phyloP scores from a whole-genome alignment of 2,329 filamentous ascomycete genomes.

The Aciculosporium take region DNA sequence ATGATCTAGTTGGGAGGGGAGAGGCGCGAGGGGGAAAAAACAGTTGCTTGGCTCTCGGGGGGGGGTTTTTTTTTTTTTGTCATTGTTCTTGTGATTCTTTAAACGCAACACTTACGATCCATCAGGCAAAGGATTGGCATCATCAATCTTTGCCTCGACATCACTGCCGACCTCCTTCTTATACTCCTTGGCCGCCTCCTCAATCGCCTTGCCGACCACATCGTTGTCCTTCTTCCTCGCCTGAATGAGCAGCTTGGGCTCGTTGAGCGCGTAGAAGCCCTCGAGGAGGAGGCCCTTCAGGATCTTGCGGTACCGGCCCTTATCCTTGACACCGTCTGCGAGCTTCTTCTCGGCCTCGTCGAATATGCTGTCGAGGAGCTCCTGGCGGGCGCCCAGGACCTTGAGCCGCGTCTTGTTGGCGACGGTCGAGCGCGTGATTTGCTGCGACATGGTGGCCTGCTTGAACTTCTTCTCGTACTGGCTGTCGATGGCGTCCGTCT shows the following conservation, averaged over 20 bases:
- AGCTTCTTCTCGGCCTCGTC: constrained; percentile 65
- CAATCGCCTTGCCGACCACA: constrained; percentile 61
- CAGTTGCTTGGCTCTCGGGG: no score
- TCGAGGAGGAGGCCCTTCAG: constrained; percentile 76
- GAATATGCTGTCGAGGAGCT: constrained; percentile 82
- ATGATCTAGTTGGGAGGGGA: not conserved
- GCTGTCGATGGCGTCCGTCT: constrained; percentile 82
- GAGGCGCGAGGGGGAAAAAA: not conserved
- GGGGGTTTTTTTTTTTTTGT: no score
- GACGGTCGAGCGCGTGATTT: constrained; percentile 92
- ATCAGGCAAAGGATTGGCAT: constrained; percentile 65
- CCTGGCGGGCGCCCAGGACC: constrained; percentile 75
- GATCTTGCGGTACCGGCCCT: constrained; percentile 58
- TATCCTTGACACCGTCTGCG: constrained; percentile 47
- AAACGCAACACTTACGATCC: constrained; percentile 52
- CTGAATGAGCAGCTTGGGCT: constrained; percentile 61
- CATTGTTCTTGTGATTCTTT: no score
- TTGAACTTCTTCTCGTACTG: constrained; percentile 99
- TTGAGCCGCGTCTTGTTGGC: constrained; percentile 91
- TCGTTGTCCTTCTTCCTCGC: constrained; percentile 69
- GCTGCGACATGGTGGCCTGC: constrained; percentile 94
- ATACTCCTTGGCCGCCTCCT: constrained; percentile 66
- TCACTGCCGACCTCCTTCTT: constrained; percentile 64
- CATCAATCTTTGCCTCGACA: constrained; percentile 56
- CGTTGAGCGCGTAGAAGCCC: constrained; percentile 76